Evolutionary conservation across 1,139 yeast species (phyloP).

Genomic region (Williopsis jadinii): DNA sequence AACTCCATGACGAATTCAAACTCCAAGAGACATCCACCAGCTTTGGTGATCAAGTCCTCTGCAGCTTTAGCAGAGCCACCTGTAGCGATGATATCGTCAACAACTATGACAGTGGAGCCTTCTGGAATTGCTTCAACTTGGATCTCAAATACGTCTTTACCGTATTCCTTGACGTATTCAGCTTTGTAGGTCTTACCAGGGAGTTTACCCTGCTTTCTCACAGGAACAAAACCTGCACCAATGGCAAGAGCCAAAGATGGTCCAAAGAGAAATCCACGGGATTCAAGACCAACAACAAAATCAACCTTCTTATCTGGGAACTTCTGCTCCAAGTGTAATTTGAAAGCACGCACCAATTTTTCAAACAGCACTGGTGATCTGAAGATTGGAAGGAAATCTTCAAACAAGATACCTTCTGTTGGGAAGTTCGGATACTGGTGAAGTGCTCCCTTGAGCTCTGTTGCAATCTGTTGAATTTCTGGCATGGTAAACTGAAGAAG

Average conservation of each 20-base stretch:
- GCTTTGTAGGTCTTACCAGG: constrained; percentile 80
- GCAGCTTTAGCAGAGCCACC: constrained; percentile 97
- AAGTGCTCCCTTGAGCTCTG: constrained; percentile 56
- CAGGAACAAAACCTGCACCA: constrained; percentile 88
- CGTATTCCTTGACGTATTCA: constrained; percentile 85
- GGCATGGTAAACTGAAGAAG: neutral
- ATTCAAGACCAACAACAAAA: constrained; percentile 88
- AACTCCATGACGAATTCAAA: constrained; percentile 88
- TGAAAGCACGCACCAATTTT: constrained; percentile 74
- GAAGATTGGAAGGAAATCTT: constrained; percentile 93
- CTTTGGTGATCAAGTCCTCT: constrained; percentile 67
- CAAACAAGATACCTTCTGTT: constrained; percentile 83
- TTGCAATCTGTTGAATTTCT: constrained; percentile 37
- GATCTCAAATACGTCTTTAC: constrained; percentile 81
- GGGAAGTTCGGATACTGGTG: constrained; percentile 94
- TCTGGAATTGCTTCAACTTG: constrained; percentile 76
- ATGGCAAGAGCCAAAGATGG: constrained; percentile 89
- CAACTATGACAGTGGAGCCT: constrained; percentile 76
- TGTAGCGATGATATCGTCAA: constrained; percentile 96
- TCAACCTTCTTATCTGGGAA: constrained; percentile 58
- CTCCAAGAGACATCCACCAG: constrained; percentile 67
- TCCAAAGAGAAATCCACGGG: constrained; percentile 95
- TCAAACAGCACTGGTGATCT: constrained; percentile 74
- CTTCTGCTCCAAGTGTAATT: constrained; percentile 56
- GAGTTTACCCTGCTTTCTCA: constrained; percentile 90